Evolutionary conservation across 257 asterid species (phyloP).

Genomic region (Nicotiana knightiana): DNA sequence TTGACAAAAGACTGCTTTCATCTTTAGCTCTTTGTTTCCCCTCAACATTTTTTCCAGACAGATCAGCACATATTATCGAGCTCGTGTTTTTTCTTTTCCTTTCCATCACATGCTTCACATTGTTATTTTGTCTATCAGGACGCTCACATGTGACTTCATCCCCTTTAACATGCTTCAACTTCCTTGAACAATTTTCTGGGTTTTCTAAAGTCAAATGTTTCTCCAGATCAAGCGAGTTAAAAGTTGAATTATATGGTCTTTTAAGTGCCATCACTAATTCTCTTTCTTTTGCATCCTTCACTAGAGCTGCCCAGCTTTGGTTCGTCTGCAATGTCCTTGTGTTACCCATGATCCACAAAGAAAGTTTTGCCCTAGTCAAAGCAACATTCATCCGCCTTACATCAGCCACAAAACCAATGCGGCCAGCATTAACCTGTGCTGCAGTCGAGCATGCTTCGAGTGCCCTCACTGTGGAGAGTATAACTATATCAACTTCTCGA

Average conservation of each 20-base stretch:
- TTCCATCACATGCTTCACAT: slow-evolving; percentile 25
- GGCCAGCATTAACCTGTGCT: slow-evolving; percentile 35
- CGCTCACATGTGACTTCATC: slow-evolving; percentile 17
- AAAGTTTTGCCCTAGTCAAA: slow-evolving; percentile 83
- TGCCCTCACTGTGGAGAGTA: slow-evolving; percentile 95
- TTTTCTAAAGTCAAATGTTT: slow-evolving; percentile 26
- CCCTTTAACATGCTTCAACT: slow-evolving; percentile 31
- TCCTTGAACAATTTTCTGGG: slow-evolving; percentile 28
- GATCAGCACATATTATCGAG: slow-evolving; percentile 15
- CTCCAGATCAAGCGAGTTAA: slow-evolving; percentile 22
- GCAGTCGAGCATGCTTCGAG: slow-evolving; percentile 44
- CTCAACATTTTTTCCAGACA: slow-evolving; percentile 21
- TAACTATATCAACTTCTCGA: slow-evolving; percentile 85
- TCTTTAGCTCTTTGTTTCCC: slow-evolving; percentile 29
- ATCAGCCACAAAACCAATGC: slow-evolving; percentile 92
- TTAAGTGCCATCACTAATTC: slow-evolving; percentile 50
- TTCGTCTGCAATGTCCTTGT: slow-evolving; percentile 66
- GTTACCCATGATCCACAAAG: slow-evolving; percentile 89
- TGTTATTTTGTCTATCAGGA: slow-evolving; percentile 24
- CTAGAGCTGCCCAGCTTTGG: slow-evolving; percentile 81
- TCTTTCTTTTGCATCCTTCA: slow-evolving; percentile 68
- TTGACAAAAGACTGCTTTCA: slow-evolving; percentile 17
- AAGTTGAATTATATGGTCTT: slow-evolving; percentile 64
- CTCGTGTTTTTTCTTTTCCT: slow-evolving; percentile 41
- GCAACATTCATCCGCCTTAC: slow-evolving; percentile 99